Percentiles rank a stretch among this genome's conserved stretches.
These are phyloP conservation scores for Penicillium daleae DNA, from an alignment of 495 filamentous ascomycete genomes.

Conservation along the genomic window DNA sequence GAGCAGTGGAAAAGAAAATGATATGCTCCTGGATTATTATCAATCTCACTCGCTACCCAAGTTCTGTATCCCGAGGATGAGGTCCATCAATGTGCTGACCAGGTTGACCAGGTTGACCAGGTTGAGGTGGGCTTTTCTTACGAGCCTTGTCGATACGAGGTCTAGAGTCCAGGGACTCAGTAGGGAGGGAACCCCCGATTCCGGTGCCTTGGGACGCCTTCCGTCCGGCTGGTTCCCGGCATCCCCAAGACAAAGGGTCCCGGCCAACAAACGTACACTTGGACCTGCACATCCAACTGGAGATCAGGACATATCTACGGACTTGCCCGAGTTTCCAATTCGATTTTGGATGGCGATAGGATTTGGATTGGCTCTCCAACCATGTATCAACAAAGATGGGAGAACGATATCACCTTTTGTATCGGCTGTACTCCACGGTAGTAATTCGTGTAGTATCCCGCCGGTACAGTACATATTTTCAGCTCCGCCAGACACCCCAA, in stretches of 20 bases:
- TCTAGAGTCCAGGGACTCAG: neutral
- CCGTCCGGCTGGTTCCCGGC: slow-evolving; percentile 1
- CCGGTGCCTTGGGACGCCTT: slow-evolving; percentile 12
- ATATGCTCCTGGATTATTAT: neutral
- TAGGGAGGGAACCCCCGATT: slow-evolving; percentile 10
- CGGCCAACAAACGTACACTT: neutral
- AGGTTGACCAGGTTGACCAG: too few species aligned
- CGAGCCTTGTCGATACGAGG: neutral
- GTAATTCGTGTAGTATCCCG: slow-evolving; percentile 2
- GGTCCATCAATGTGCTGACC: neutral
- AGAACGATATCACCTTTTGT: too few species aligned
- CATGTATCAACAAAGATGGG: neutral
- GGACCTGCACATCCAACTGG: too few species aligned
- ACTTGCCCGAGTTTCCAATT: neutral
- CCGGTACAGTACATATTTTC: slow-evolving; percentile 24
- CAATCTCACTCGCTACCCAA: neutral
- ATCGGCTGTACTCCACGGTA: too few species aligned
- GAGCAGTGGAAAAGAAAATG: neutral
- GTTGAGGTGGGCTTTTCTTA: neutral
- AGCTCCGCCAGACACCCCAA: slow-evolving; percentile 18
- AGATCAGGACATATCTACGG: neutral
- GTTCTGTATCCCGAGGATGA: slow-evolving; percentile 1
- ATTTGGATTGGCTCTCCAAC: neutral
- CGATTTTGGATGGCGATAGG: slow-evolving; percentile 1
- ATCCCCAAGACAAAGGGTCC: neutral